Evolutionary conservation across 495 filamentous ascomycete species (phyloP), one percentile per base, ranked within the genome.

Genomic region (Platismatia glauca): DNA sequence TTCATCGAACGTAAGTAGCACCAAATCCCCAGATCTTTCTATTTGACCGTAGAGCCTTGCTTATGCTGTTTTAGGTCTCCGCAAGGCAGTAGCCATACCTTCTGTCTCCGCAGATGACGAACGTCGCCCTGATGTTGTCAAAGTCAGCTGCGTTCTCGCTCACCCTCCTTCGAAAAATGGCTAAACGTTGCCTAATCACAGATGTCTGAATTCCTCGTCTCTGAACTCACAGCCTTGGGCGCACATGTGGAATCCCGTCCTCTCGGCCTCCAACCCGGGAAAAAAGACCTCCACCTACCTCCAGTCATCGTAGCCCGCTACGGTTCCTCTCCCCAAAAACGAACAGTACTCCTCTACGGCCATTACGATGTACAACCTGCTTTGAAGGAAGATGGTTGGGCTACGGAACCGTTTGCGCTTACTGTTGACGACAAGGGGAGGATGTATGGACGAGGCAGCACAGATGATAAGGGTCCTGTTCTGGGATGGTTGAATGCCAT

Each of bases 351-450:
- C 53, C 89, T 99, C 31, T 99, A 99, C 68, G 95, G 95, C 37
- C 95, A 99, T 77, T 99, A 99, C 77, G 95, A 99, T 76, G 95
- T 99, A 20, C 95, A 99, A 75, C 95, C 95, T 5, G 95, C 95
- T 44, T 79, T 88, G 71, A 89, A 86, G 79, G 89, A 88, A 67
- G 95, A 99, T 68, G 95, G 95, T 39, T 99, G 95, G 95, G 86
- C 87, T 57, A 96, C 94, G 2, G 89, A 97, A 73, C 95, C 95
- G 20, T 99, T 97, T 73, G 86, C 87, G 62, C 78, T 99, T 64
- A 87, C 82, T n/a, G 82, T 96, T 39, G 91, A 95, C 71, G 81
- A 89, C 58, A 86, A 96, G 72, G 94, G 85, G 44, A 85, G 92
- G 62, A 97, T 99, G 95, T 95, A 84, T 67, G 95, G 95, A 39